A percentile compares a stretch with the other conserved stretches of the same genome.
phyloP scores from a whole-genome alignment of 768 basidiomycete species.

The Inosperma sp. region DNA sequence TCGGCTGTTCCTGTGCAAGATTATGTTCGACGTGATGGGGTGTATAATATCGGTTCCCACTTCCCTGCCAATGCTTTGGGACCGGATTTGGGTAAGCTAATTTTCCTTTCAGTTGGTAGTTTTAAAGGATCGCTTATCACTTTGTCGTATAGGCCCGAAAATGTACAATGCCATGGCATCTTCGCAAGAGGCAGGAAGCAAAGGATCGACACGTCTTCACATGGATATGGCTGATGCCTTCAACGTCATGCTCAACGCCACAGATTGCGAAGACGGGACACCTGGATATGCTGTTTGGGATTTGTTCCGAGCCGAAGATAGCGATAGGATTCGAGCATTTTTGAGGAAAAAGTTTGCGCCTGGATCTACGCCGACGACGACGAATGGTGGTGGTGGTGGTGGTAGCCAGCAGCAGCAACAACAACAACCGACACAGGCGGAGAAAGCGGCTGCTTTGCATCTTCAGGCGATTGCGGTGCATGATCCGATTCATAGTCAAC shows the following conservation, averaged over 20 bases:
- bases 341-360: constrained; percentile 55
- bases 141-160: constrained; percentile 74
- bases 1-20: constrained; percentile 81
- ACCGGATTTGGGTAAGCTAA: constrained; percentile 69
- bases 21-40: constrained; percentile 88
- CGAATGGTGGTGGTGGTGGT: neutral
- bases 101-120: constrained; percentile 11
- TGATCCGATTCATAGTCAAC: constrained; percentile 91
- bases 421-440: constrained; percentile 6
- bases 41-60: constrained; percentile 83
- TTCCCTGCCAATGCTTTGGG: constrained; percentile 75
- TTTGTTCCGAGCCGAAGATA: constrained; percentile 77
- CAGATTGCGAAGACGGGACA: constrained; percentile 49
- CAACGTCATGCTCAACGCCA: constrained; percentile 84
- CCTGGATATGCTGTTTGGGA: constrained; percentile 91
- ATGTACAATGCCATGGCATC: constrained; percentile 92
- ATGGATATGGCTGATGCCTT: constrained; percentile 95
- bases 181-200: constrained; percentile 57
- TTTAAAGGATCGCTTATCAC: neutral
- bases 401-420: neutral
- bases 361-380: constrained; percentile 6
- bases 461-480: constrained; percentile 41
- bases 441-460: constrained; percentile 15
- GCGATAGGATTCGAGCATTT: constrained; percentile 71
- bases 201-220: constrained; percentile 84